Percentiles rank a stretch among this genome's conserved stretches.
These are phyloP conservation scores for Nitzschia sp. DNA, from an alignment of 108 stramenopile species.

Conservation along the genomic window DNA sequence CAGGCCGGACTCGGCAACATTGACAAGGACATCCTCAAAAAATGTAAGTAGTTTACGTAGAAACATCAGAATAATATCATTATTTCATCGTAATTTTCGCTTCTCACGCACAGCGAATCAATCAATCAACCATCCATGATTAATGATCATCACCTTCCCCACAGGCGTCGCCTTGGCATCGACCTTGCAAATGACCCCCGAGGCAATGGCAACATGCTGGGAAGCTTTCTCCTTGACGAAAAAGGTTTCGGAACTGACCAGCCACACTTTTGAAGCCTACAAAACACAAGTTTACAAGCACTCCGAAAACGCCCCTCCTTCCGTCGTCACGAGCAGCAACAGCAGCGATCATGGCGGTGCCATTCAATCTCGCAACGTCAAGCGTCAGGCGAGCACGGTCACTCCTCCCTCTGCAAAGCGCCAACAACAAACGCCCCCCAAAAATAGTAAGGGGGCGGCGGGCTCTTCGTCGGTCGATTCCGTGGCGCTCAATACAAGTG, in stretches of 20 bases:
- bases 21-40: slow-evolving; percentile 33
- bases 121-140: not conserved
- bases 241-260: slow-evolving; percentile 47
- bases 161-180: slow-evolving; percentile 57
- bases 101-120: not conserved
- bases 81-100: too few species aligned
- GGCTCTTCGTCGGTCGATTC: slow-evolving; percentile 11
- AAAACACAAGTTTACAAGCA: slow-evolving; percentile 46
- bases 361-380: slow-evolving; percentile 3
- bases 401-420: slow-evolving; percentile 49
- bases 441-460: not conserved
- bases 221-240: slow-evolving; percentile 72
- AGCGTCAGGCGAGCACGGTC: slow-evolving; percentile 32
- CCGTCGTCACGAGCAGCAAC: too few species aligned
- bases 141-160: not conserved
- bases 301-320: slow-evolving; percentile 6
- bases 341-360: slow-evolving; percentile 22
- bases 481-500: not conserved
- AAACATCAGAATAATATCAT: too few species aligned
- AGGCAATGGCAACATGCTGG: slow-evolving; percentile 68
- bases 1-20: slow-evolving; percentile 33
- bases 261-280: slow-evolving; percentile 52
- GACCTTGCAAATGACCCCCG: slow-evolving; percentile 40
- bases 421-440: slow-evolving; percentile 4
- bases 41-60: slow-evolving; percentile 53